Evolutionary conservation across 2,329 filamentous ascomycete species (phyloP), one percentile per base, ranked within the genome.

Genomic region (Aspergillus terreus): DNA sequence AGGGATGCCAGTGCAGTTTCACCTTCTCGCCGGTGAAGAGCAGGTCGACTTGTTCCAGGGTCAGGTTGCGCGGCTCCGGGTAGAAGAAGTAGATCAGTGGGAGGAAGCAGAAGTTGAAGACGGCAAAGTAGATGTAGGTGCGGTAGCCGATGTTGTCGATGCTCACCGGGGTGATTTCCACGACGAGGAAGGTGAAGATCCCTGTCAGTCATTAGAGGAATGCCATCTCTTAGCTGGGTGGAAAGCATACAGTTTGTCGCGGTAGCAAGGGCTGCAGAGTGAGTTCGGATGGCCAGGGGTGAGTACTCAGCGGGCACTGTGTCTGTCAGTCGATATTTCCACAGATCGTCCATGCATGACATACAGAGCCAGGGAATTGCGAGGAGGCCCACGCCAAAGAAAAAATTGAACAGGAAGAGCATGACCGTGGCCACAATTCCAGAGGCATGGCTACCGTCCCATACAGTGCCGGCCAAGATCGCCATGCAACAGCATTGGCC

Each of bases 331-430:
- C n/a, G 6, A n/a, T 6, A 6, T 38, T 17, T 6, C 15, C 14
- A n/a, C 1, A 4, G 6, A 38, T 38, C 35, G 2, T n/a, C 4
- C 14, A 11, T 17, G 15, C 10, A n/a, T 4, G 25, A 60, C 61
- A 35, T 62, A 65, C 63, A 55, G 14, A 67, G 57, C 67, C 75
- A 78, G 11, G 73, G 73, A 12, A 76, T 71, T 4, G 75, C 77
- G 36, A 77, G 62, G 38, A 71, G 58, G 6, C 76, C 76, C 27
- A 79, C 74, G 14, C 71, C 78, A 54, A 81, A 81, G 67, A 78
- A 79, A 41, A 80, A 71, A 57, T 80, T 80, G 65, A 79, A 81
- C 6, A 81, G 57, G 63, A 81, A 81, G 63, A 82, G 77, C 73
- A 78, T 76, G 4, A 76, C 65, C 1, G 70, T 71, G 0, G 75